Percentiles rank a stretch among this genome's conserved stretches.
Conservation (phyloP, 2,329 filamentous ascomycete species). For the Hortaea sp. region DNA sequence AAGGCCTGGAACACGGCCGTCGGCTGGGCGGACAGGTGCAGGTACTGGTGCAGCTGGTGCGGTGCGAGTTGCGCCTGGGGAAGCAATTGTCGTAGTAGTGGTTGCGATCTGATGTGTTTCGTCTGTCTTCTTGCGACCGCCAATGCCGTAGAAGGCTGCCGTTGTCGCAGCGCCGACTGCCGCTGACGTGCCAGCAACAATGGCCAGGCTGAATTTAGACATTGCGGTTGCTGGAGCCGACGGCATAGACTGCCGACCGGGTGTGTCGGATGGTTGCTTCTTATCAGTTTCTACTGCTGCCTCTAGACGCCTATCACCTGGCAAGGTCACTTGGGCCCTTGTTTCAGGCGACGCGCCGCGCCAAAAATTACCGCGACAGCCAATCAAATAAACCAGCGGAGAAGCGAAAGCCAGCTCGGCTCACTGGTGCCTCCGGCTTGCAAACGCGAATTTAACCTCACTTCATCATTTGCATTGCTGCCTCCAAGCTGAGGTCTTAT, state of each 20-base stretch:
- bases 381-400: no score
- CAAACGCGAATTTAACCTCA: no score
- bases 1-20: slow-evolving; percentile 13
- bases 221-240: slow-evolving; percentile 19
- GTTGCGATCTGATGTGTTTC: slow-evolving; percentile 21
- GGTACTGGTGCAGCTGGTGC: slow-evolving; percentile 18
- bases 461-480: no score
- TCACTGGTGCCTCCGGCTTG: no score
- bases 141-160: slow-evolving; percentile 34
- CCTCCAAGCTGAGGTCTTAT: no score
- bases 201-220: slow-evolving; percentile 41
- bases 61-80: slow-evolving; percentile 16
- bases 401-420: no score
- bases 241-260: background rate
- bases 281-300: no score
- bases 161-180: slow-evolving; percentile 40
- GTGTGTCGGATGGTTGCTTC: no score
- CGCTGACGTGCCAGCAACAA: slow-evolving; percentile 39
- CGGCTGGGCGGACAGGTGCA: slow-evolving; percentile 11
- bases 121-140: slow-evolving; percentile 17
- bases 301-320: no score
- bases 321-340: no score
- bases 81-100: slow-evolving; percentile 24
- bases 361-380: no score
- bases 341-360: no score